These are phyloP conservation scores for Wallacemonas sp. DNA, from an alignment of 208 protist genomes.

Conservation along the genomic window DNA sequence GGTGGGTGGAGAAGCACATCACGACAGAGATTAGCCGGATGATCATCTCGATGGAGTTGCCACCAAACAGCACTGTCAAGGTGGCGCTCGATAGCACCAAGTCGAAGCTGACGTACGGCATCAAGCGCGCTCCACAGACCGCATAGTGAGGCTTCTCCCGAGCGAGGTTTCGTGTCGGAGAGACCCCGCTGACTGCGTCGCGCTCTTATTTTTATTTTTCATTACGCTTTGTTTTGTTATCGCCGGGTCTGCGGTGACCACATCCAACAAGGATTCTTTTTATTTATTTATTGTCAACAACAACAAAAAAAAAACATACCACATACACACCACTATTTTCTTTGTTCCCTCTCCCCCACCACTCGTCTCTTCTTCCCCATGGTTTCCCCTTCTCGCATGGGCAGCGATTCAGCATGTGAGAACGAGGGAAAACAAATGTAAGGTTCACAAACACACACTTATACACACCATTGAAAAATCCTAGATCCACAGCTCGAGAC, in stretches of 20 bases:
- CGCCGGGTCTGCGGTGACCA: neutral
- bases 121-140: constrained; percentile 41
- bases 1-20: constrained; percentile 89
- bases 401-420: neutral
- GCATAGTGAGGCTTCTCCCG: neutral
- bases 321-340: neutral
- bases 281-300: constrained; percentile 4
- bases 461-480: too few species aligned
- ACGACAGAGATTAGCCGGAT: constrained; percentile 87
- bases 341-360: neutral
- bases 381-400: neutral
- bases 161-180: too few species aligned
- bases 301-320: neutral
- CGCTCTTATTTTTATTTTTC: constrained; percentile 14
- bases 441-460: neutral
- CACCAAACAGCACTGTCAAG: constrained; percentile 65
- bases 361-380: neutral
- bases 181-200: too few species aligned
- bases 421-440: neutral
- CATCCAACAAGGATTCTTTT: neutral
- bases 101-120: constrained; percentile 49
- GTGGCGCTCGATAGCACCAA: constrained; percentile 36
- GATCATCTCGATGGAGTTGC: constrained; percentile 78
- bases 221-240: constrained; percentile 13
- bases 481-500: too few species aligned